A percentile compares a stretch with the other conserved stretches of the same genome.
Evolutionary conservation across 257 asterid genomes (phyloP).

Genomic region (Capsicum rhomboideum): DNA sequence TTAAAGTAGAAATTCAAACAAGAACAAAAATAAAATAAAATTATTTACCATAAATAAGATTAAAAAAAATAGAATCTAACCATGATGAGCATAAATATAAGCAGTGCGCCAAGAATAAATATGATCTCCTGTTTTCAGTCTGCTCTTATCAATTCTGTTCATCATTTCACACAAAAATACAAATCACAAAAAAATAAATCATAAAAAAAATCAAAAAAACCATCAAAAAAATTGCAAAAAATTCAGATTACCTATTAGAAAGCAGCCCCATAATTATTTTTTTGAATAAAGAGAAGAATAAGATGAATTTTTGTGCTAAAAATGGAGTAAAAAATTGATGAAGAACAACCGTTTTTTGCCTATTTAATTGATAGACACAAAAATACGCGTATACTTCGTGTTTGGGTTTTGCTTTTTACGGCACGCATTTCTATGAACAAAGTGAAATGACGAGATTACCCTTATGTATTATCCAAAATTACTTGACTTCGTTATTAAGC

Average conservation of each 20-base stretch:
- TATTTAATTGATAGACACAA: not conserved
- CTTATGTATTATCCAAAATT: not conserved
- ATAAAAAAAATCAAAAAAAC: not conserved
- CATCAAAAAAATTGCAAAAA: not conserved
- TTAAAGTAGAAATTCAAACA: not conserved
- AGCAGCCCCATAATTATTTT: conserved; percentile 25
- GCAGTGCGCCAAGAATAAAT: conserved; percentile 91
- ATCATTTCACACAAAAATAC: not conserved
- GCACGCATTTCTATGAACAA: not conserved
- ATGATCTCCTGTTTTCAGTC: conserved; percentile 92
- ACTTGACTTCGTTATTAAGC: not conserved
- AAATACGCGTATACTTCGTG: not conserved
- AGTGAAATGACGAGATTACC: not conserved
- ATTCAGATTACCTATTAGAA: conserved; percentile 22
- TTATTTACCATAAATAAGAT: not conserved
- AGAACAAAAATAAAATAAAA: not conserved
- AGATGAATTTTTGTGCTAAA: not conserved
- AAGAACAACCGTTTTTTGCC: not conserved
- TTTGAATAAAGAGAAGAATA: not conserved
- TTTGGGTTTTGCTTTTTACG: not conserved
- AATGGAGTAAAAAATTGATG: not conserved
- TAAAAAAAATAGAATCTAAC: conserved; percentile 19
- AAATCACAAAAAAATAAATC: not conserved
- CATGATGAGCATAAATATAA: conserved; percentile 87
- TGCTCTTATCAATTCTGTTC: conserved; percentile 46